A percentile compares a stretch with the other conserved stretches of the same genome.
Conservation (phyloP, 2,329 filamentous ascomycete species). For the Penicillium sp. region DNA sequence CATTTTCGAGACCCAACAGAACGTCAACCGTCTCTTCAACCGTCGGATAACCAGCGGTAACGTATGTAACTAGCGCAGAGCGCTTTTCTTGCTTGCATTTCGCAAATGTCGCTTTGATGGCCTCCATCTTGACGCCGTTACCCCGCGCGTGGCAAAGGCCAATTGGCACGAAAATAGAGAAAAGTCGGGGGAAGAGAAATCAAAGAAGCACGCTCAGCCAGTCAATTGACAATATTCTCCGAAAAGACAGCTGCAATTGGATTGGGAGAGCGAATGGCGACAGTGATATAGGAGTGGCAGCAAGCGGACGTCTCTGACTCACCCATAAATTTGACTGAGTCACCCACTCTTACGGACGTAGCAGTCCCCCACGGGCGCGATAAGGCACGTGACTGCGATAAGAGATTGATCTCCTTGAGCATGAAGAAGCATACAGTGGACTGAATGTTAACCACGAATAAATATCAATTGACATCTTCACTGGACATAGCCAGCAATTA, state of each 20-base stretch:
- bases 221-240: background rate
- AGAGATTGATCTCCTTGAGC: background rate
- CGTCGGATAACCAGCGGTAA: constrained; percentile 87
- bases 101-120: constrained; percentile 54
- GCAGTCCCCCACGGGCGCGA: background rate
- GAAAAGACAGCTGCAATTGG: background rate
- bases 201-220: background rate
- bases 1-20: constrained; percentile 83
- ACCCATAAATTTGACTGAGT: background rate
- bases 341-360: background rate
- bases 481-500: background rate
- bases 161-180: background rate
- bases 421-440: too few species aligned
- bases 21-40: constrained; percentile 78
- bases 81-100: constrained; percentile 57
- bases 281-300: background rate
- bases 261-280: background rate
- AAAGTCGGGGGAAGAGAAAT: constrained; percentile 1
- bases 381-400: constrained; percentile 10
- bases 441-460: background rate
- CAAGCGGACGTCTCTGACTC: background rate
- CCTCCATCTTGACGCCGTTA: constrained; percentile 43
- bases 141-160: constrained; percentile 3
- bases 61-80: constrained; percentile 89
- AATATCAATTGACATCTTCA: background rate